Conservation (phyloP, 208 protist genomes). For the Strigomonas galati region DNA sequence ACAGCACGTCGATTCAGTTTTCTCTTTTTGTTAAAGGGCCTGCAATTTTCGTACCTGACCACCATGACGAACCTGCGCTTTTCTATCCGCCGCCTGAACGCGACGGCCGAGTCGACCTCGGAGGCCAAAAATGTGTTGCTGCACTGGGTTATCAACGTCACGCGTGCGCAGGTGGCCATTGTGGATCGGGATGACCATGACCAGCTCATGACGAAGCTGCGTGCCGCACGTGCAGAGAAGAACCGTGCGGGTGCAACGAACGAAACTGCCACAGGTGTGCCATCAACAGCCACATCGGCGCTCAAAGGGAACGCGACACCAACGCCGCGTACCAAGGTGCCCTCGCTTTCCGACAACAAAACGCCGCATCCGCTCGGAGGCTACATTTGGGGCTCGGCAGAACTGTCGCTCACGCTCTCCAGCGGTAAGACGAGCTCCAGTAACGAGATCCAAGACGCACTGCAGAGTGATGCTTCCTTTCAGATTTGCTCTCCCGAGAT, state of each 20-base stretch:
- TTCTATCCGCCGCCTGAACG: conserved; percentile 50
- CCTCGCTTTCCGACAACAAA: not conserved
- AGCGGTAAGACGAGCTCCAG: conserved; percentile 46
- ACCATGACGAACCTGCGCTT: conserved; percentile 81
- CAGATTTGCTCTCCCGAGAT: conserved; percentile 37
- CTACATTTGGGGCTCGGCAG: conserved; percentile 81
- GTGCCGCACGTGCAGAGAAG: not conserved
- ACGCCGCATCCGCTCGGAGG: conserved; percentile 44
- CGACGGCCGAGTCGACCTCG: conserved; percentile 38
- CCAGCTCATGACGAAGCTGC: conserved; percentile 35
- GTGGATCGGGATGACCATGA: conserved; percentile 86
- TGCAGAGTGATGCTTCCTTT: conserved; percentile 37
- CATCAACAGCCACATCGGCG: too few species aligned
- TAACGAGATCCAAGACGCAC: conserved; percentile 29
- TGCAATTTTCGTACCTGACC: conserved; percentile 74
- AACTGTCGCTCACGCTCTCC: conserved; percentile 69
- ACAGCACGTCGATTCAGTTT: conserved; percentile 34
- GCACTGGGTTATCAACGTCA: conserved; percentile 58
- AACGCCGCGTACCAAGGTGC: not conserved
- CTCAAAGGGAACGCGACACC: not conserved
- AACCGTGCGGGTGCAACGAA: not conserved
- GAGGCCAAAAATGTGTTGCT: conserved; percentile 29
- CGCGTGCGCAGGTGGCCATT: conserved; percentile 64
- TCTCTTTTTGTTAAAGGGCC: conserved; percentile 63
- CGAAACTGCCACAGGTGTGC: too few species aligned